These are phyloP conservation scores for Hyaloperonospora arabidopsidis DNA, from an alignment of 352 stramenopile species.

Conservation along the genomic window DNA sequence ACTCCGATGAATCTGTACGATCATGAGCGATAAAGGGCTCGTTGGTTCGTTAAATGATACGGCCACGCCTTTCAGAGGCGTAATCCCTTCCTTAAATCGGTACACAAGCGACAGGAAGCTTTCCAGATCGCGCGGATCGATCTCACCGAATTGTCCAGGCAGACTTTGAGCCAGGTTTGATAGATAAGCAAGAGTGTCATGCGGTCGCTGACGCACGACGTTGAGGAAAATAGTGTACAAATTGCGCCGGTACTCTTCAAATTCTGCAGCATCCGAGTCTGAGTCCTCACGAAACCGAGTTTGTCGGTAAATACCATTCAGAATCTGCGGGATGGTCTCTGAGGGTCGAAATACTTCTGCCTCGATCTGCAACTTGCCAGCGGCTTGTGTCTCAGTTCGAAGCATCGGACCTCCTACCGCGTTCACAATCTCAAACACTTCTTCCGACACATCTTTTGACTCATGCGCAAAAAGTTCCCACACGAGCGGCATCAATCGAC, in stretches of 20 bases:
- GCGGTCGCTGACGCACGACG: slow-evolving; percentile 60
- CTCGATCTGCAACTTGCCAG: slow-evolving; percentile 18
- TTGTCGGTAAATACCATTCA: slow-evolving; percentile 79
- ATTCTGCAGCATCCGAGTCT: slow-evolving; percentile 72
- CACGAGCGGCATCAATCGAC: slow-evolving; percentile 68
- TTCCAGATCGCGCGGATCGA: slow-evolving; percentile 58
- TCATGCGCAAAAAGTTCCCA: slow-evolving; percentile 79
- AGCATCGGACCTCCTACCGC: slow-evolving; percentile 58
- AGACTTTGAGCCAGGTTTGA: slow-evolving; percentile 52
- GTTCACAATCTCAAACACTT: slow-evolving; percentile 85
- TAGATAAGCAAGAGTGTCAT: slow-evolving; percentile 64
- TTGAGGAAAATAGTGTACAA: slow-evolving; percentile 86
- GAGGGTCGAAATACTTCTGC: slow-evolving; percentile 66
- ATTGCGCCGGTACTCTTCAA: slow-evolving; percentile 77
- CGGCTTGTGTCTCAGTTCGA: slow-evolving; percentile 37
- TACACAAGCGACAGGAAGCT: slow-evolving; percentile 78
- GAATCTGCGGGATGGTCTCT: slow-evolving; percentile 63
- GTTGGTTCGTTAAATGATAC: slow-evolving; percentile 51
- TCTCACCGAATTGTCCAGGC: slow-evolving; percentile 40
- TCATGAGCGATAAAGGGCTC: slow-evolving; percentile 57
- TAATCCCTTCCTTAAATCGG: slow-evolving; percentile 76
- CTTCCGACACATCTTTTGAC: slow-evolving; percentile 74
- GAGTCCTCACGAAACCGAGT: slow-evolving; percentile 69
- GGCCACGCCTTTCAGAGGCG: slow-evolving; percentile 49
- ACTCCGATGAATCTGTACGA: slow-evolving; percentile 57